Conservation (phyloP, 768 basidiomycete genomes). For the Suillus discolor region DNA sequence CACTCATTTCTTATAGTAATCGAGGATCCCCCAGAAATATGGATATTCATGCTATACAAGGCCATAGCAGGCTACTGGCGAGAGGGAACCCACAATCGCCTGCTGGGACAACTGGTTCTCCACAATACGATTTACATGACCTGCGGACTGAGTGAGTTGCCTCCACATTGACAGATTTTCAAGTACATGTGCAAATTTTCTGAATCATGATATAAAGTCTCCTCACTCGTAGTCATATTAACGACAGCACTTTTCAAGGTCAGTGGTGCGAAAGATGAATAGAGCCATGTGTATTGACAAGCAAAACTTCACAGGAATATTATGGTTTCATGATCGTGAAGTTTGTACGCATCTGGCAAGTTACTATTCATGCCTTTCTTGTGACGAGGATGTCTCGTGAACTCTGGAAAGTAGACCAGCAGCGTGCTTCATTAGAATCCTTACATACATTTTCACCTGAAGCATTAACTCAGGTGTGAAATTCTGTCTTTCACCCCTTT, state of each 20-base stretch:
- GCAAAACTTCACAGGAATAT: not conserved
- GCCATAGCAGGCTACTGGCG: not conserved
- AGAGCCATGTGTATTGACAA: not conserved
- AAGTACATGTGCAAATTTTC: not conserved
- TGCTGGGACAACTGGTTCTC: not conserved
- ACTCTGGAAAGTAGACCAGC: constrained; percentile 1
- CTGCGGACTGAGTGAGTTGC: constrained; percentile 2
- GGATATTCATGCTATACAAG: not conserved
- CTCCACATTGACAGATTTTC: not conserved
- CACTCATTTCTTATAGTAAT: not conserved
- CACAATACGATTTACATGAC: constrained; percentile 4
- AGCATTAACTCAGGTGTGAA: not conserved
- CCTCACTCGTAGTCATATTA: not conserved
- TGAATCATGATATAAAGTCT: not conserved
- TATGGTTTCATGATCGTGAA: constrained; percentile 5
- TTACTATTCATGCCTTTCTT: constrained; percentile 2
- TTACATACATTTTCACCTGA: not conserved
- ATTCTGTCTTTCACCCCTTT: not conserved
- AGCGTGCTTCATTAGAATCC: not conserved
- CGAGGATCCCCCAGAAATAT: not conserved
- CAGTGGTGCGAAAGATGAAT: not conserved
- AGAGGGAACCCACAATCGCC: constrained; percentile 1
- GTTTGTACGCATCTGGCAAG: constrained; percentile 5
- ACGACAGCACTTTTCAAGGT: not conserved
- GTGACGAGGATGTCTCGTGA: constrained; percentile 3